phyloP scores from a whole-genome alignment of 495 filamentous ascomycete genomes.

The Penicillium mononematosum region DNA sequence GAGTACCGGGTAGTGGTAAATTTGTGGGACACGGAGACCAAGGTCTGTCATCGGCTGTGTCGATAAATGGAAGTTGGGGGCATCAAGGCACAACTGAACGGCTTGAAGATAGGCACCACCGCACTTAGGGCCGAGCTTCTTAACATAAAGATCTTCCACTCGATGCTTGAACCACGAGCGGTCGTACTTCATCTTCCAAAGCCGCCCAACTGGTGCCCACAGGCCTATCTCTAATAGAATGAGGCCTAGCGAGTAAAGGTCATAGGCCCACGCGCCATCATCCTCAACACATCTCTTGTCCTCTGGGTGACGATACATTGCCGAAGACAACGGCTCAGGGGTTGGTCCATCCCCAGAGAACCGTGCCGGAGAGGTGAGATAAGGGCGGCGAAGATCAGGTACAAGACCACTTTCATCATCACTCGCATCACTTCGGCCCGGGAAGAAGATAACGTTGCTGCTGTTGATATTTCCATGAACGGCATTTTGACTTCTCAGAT shows the following conservation, averaged over 20 bases:
- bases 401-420: conserved; percentile 42
- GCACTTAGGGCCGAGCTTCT: conserved; percentile 69
- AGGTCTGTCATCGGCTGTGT: conserved; percentile 56
- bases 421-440: conserved; percentile 41
- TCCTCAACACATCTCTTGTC: conserved; percentile 61
- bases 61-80: conserved; percentile 61
- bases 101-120: conserved; percentile 76
- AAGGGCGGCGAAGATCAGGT: conserved; percentile 68
- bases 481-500: conserved; percentile 71
- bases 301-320: conserved; percentile 75
- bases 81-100: conserved; percentile 75
- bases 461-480: conserved; percentile 79
- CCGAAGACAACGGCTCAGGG: conserved; percentile 51
- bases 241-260: conserved; percentile 82
- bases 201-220: conserved; percentile 72
- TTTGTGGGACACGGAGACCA: conserved; percentile 42
- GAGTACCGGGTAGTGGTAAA: conserved; percentile 50
- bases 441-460: conserved; percentile 78
- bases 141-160: conserved; percentile 60
- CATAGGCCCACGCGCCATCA: conserved; percentile 58
- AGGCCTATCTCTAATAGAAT: conserved; percentile 83
- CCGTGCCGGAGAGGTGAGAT: conserved; percentile 76
- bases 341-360: conserved; percentile 66
- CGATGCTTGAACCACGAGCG: conserved; percentile 61
- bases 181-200: conserved; percentile 67